Evolutionary conservation across 345 rosid genomes (phyloP), one percentile per base, ranked within the genome.

Genomic region (Erucastrum elatum): DNA sequence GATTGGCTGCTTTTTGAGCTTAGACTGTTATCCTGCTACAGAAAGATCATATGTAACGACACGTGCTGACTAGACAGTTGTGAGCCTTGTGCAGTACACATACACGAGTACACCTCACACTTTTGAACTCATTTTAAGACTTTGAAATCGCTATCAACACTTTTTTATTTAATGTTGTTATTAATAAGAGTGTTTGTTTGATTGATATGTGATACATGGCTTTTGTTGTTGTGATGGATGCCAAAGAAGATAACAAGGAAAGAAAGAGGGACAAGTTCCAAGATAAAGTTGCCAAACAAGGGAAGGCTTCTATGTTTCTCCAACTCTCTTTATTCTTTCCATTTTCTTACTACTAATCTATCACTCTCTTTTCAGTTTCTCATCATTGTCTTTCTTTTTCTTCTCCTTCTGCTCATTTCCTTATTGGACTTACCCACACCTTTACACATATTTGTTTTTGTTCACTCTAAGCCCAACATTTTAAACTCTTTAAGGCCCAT

Each of bases 241-340:
- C 21, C 27, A 69, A 35, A 37, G 51, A 80, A 80, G 78, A 74
- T 21, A 58, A 66, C 58, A 74, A 51, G 8, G 9, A 53, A 16
- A 53, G 30, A 70, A 21, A 63, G 27, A n/a, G 69, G 61, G 27
- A 39, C 82, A 79, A 79, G 82, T 79, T 79, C 78, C 78, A 74
- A 74, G 71, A 63, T 62, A 21, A 3, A 37, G 15, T 61, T 74
- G 62, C 79, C 67, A 80, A 68, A 74, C 17, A 2, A 37, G 82
- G 82, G 8, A 74, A 68, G 39, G 25, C 4, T 69, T 80, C 61
- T 29, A 80, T 80, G 79, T 74, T 74, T 74, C 78, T 68, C 65
- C 53, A 35, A 16, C 75, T 1, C 9, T 68, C 17, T 74, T 67
- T 68, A 7, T 73, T 74, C 49, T 73, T 68, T 68, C 82, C 65